Evolutionary conservation across 495 filamentous ascomycete species (phyloP), one percentile per base, ranked within the genome.

Genomic region (Aspergillus bridgeri): DNA sequence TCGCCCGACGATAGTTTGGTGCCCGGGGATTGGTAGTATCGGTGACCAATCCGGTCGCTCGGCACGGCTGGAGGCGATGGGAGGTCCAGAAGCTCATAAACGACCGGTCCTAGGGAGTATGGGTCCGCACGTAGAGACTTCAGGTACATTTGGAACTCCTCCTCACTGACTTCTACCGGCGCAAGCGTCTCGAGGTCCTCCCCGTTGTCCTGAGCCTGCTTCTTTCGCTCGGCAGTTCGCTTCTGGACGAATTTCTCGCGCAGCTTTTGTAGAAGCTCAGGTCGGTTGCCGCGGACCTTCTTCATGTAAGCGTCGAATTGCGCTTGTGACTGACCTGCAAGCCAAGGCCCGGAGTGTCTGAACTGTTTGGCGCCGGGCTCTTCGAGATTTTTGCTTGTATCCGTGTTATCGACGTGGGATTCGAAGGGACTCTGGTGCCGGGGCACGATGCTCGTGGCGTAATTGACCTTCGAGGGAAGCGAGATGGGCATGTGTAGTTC

Each of bases 401-500:
- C 60, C 13, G 79, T 82, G 59, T 79, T 82, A 52, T 84, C 80
- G 50, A 70, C 43, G 20, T 69, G 59, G 3, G 67, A 54, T 46
- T 84, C 81, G 58, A 84, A 84, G 7, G 79, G 78, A 64, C 81
- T 83, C 33, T 69, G 59, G 54, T 79, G 76, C 52, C 63, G 60
- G n/a, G 68, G 65, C 7, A 65, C 47, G 27, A 70, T 59, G 58
- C 54, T 73, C n/a, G 67, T 65, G 2, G 71, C 56, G 53, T 62
- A 60, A 19, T 64, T 65, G 51, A 69, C 60, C 42, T 69, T 65
- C n/a, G 53, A 59, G 7, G 79, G 77, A 48, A 81, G 71, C 19
- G 82, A 79, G 27, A 92, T 76, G 0, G 89, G 86, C 54, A 90
- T 72, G 56, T 83, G 78, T 65, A 92, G 75, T 66, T 96, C 91